phyloP scores from a whole-genome alignment of 108 stramenopile genomes.

The Cyclostephanos tholiformis region DNA sequence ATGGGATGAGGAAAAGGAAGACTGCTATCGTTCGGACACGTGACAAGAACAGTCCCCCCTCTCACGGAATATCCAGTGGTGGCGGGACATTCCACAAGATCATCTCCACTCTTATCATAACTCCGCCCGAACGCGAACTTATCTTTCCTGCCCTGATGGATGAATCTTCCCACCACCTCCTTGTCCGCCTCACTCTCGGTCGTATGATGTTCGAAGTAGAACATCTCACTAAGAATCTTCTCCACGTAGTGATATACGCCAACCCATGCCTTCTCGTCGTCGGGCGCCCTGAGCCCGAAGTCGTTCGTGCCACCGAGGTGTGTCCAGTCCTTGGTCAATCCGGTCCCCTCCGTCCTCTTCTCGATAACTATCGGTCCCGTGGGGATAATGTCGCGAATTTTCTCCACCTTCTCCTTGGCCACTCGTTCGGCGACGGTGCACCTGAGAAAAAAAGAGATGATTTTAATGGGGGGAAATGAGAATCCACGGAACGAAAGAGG shows the following conservation, averaged over 20 bases:
- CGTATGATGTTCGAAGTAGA: conserved; percentile 36
- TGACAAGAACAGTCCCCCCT: conserved; percentile 11
- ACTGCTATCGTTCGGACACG: too few relatives aligned
- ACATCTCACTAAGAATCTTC: conserved; percentile 19
- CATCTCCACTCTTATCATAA: background rate
- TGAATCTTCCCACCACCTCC: conserved; percentile 29
- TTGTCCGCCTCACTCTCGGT: background rate
- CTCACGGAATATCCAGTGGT: conserved; percentile 10
- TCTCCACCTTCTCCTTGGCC: conserved; percentile 30
- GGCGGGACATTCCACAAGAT: background rate
- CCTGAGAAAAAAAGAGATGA: background rate
- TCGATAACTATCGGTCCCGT: conserved; percentile 34
- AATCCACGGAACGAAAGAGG: background rate
- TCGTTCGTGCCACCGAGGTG: conserved; percentile 16
- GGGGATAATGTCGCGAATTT: conserved; percentile 12
- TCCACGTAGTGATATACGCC: conserved; percentile 38
- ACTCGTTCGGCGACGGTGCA: conserved; percentile 35
- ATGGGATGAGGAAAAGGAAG: too few relatives aligned
- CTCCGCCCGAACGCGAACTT: conserved; percentile 30
- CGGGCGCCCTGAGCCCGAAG: conserved; percentile 32
- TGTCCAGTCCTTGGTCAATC: background rate
- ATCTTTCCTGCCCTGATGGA: conserved; percentile 5
- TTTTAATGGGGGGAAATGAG: background rate
- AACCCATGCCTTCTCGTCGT: conserved; percentile 36
- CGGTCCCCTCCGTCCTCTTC: background rate